These are phyloP conservation scores for Fomes fomentarius DNA, from an alignment of 1,284 basidiomycete species.

Conservation along the genomic window DNA sequence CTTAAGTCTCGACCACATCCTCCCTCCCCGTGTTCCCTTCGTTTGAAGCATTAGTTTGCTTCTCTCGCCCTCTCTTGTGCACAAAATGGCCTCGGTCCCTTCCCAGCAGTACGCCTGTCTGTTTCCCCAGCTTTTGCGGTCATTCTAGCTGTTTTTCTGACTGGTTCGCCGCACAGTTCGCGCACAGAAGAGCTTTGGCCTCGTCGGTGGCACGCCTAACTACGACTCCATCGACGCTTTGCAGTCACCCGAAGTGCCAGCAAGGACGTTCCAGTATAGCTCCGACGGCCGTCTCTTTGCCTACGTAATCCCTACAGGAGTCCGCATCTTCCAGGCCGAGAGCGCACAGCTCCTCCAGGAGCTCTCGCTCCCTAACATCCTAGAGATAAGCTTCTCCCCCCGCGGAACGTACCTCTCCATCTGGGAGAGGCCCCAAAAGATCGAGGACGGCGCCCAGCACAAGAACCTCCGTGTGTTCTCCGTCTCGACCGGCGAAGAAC, in stretches of 20 bases:
- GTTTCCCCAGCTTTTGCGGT: conserved; percentile 35
- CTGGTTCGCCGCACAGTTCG: conserved; percentile 59
- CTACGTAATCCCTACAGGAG: conserved; percentile 79
- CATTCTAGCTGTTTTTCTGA: conserved; percentile 19
- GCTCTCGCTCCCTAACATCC: conserved; percentile 69
- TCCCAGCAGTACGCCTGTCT: conserved; percentile 82
- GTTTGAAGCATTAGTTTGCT: conserved; percentile 83
- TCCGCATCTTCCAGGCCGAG: conserved; percentile 80
- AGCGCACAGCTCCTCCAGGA: conserved; percentile 73
- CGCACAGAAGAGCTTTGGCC: conserved; percentile 90
- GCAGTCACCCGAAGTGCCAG: conserved; percentile 65
- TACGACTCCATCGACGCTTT: conserved; percentile 76
- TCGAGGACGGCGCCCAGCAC: conserved; percentile 82
- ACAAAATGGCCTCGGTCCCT: conserved; percentile 62
- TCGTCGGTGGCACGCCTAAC: conserved; percentile 81
- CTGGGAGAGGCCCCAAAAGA: conserved; percentile 89
- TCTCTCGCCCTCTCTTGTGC: conserved; percentile 42
- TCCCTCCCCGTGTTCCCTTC: conserved; percentile 9
- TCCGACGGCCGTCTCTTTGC: conserved; percentile 88
- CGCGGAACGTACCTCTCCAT: conserved; percentile 91
- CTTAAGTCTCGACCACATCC: conserved; percentile 12
- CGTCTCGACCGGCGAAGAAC: conserved; percentile 78
- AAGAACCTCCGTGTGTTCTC: conserved; percentile 91
- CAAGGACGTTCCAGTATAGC: conserved; percentile 85
- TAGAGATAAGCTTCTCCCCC: conserved; percentile 92